Conservation (phyloP, 768 basidiomycete genomes). For the Mycena kentingensis region DNA sequence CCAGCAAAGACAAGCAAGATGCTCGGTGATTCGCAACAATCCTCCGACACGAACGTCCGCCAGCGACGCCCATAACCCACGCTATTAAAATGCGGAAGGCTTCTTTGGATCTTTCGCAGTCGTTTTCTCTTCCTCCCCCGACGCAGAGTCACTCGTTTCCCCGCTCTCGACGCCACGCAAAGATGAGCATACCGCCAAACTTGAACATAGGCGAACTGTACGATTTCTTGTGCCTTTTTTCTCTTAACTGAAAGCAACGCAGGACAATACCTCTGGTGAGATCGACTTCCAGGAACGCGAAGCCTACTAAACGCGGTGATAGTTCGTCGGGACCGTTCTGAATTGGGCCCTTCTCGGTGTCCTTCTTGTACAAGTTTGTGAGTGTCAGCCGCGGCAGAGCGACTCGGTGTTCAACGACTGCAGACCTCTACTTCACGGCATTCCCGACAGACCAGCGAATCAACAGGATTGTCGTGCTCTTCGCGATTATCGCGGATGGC, state of each 20-base stretch:
- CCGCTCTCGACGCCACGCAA: not conserved
- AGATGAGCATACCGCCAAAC: not conserved
- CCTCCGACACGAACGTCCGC: too few relatives aligned
- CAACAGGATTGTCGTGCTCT: constrained; percentile 17
- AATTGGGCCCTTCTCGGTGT: constrained; percentile 7
- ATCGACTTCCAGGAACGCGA: not conserved
- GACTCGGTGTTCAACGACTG: not conserved
- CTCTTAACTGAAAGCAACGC: not conserved
- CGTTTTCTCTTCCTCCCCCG: too few relatives aligned
- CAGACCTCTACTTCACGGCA: constrained; percentile 35
- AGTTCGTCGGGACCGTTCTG: constrained; percentile 1
- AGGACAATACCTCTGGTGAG: constrained; percentile 1
- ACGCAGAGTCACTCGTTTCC: too few relatives aligned
- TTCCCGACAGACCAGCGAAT: constrained; percentile 27
- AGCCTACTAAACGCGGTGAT: not conserved
- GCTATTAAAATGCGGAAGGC: too few relatives aligned
- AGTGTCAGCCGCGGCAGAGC: too few relatives aligned
- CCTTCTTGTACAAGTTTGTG: constrained; percentile 4
- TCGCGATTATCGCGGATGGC: constrained; percentile 19
- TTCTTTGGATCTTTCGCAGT: too few relatives aligned
- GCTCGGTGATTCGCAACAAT: too few relatives aligned
- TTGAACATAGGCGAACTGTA: not conserved
- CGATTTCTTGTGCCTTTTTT: not conserved
- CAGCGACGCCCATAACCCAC: too few relatives aligned
- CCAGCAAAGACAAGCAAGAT: too few relatives aligned